A percentile compares a stretch with the other conserved stretches of the same genome.
phyloP scores from a whole-genome alignment of 148 eudicot genomes.

The Linanthus parryae region DNA sequence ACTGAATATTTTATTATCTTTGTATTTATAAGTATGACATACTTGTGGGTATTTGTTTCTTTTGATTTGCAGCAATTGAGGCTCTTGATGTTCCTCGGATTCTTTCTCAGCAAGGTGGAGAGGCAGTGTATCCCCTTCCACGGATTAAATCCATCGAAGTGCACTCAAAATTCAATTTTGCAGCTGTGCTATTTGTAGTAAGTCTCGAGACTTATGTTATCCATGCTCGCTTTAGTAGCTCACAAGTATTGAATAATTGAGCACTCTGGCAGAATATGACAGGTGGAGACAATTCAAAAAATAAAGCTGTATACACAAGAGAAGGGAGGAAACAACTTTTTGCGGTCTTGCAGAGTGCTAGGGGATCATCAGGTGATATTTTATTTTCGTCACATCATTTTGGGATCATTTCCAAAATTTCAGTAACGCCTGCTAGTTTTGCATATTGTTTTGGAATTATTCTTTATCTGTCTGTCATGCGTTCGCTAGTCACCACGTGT shows the following conservation, averaged over 20 bases:
- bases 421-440: neutral
- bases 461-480: no score
- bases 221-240: conserved; percentile 1
- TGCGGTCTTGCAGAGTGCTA: conserved; percentile 95
- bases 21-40: conserved; percentile 1
- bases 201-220: conserved; percentile 21
- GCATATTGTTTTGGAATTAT: neutral
- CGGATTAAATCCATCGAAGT: conserved; percentile 80
- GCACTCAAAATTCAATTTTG: conserved; percentile 82
- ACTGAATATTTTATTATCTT: conserved; percentile 2
- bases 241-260: conserved; percentile 9
- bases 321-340: conserved; percentile 97
- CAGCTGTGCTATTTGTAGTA: conserved; percentile 85
- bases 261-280: conserved; percentile 45
- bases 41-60: conserved; percentile 8
- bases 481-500: no score
- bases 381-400: neutral
- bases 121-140: conserved; percentile 92
- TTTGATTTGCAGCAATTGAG: conserved; percentile 59
- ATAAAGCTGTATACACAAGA: conserved; percentile 83
- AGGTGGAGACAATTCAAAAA: conserved; percentile 63
- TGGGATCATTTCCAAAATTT: conserved; percentile 3
- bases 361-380: conserved; percentile 93
- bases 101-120: conserved; percentile 97
- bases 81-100: conserved; percentile 86